phyloP scores from a whole-genome alignment of 2,329 filamentous ascomycete species.

The Diplocarpon mali region DNA sequence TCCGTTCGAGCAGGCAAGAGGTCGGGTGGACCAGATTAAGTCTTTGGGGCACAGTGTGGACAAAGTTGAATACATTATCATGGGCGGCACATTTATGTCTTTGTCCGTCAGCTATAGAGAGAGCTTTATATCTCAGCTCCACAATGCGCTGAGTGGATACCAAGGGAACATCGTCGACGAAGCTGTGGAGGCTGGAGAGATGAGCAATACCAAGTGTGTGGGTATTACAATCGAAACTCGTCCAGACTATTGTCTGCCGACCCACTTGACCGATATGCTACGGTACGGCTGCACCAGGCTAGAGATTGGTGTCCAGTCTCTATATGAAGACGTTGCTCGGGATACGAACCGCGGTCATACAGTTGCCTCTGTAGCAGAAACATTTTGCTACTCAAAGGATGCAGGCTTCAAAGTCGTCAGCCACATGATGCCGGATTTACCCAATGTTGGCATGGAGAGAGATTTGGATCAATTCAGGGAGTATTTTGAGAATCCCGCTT shows the following conservation, averaged over 20 bases:
- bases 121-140: conserved; percentile 86
- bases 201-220: conserved; percentile 96
- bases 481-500: conserved; percentile 94
- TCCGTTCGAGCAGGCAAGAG: conserved; percentile 92
- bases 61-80: conserved; percentile 99
- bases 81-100: conserved; percentile 99
- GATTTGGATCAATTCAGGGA: conserved; percentile 95
- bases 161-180: conserved; percentile 92
- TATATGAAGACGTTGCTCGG: conserved; percentile 96
- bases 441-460: conserved; percentile 96
- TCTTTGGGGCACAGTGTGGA: conserved; percentile 92
- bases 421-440: conserved; percentile 99
- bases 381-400: conserved; percentile 94
- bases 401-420: conserved; percentile 98
- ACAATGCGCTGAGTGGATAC: conserved; percentile 94
- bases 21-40: conserved; percentile 93
- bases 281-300: conserved; percentile 94
- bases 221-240: conserved; percentile 97
- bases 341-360: conserved; percentile 97
- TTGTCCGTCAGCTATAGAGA: conserved; percentile 80
- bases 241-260: conserved; percentile 91
- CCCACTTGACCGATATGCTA: conserved; percentile 92
- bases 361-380: conserved; percentile 88
- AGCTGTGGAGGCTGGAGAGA: conserved; percentile 84
- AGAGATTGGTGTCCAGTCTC: conserved; percentile 88